Base-by-base conservation (phyloP, 352 stramenopile genomes). In the Phytophthora sojae region DNA sequence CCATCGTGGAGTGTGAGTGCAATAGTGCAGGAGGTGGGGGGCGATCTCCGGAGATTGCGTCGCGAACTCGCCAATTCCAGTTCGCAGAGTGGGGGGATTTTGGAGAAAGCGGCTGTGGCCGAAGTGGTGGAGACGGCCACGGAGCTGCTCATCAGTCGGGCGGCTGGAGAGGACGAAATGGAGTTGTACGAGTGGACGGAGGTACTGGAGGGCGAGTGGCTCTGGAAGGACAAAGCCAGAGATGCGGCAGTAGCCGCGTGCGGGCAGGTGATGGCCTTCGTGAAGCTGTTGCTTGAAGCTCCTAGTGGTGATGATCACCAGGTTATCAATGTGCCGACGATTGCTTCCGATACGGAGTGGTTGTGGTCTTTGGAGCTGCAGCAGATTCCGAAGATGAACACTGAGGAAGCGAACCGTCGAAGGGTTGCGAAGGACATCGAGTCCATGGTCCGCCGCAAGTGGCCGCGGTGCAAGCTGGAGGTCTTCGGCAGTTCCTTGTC, bases 401-500 rank as follows among this genome's bases (percentile, higher is more conserved):
- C 26, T n/a, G 78, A 87, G 50, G 80, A 88, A 30, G 47, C 69
- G 15, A 64, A 37, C 12, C 80, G 79, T 21, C 17, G 72, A n/a
- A 8, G 25, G 1, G 67, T 86, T 2, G 74, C 79, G 8, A 29
- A 51, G 6, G 61, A 79, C 3, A 57, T 89, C 21, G 55, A 89
- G 58, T 35, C 61, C 14, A 26, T 75, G 30, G 57, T 86, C n/a
- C 51, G 68, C n/a, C 62, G 57, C 23, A 71, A 76, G 39, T 85
- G 77, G 69, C 69, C 64, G 0, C 52, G 73, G 2, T 81, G 75
- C 26, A 53, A 79, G 6, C 39, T 91, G 21, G 54, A 77, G 25
- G 71, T 89, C 14, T 94, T 89, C 56, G 86, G 86, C 50, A 94
- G 86, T 45, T 92, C 86, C 9, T 54, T 89, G 37, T 94, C 86